Percentiles rank a stretch among this genome's conserved stretches.
Conservation (phyloP, 768 basidiomycete species). For the Cystobasidium ongulense region DNA sequence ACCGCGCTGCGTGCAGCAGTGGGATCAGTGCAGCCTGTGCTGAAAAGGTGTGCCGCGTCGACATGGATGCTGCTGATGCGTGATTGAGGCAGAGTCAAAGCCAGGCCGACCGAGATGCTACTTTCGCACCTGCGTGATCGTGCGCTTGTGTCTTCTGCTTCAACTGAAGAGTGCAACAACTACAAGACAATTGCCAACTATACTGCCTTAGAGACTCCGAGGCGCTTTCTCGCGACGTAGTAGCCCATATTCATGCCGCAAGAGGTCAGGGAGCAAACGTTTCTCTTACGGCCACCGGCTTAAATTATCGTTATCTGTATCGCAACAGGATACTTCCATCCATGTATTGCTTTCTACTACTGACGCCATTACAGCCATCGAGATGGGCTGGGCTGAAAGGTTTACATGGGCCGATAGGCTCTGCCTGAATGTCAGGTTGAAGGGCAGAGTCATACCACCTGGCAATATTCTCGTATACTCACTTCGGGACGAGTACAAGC, state of each 20-base stretch:
- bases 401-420: not conserved
- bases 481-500: not conserved
- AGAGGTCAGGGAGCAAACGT: not conserved
- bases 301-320: not conserved
- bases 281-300: not conserved
- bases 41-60: not conserved
- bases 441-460: not conserved
- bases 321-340: conserved; percentile 21
- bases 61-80: not conserved
- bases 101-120: not conserved
- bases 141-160: too few relatives aligned
- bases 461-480: not conserved
- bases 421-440: not conserved
- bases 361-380: not conserved
- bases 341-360: conserved; percentile 1
- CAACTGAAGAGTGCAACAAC: too few relatives aligned
- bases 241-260: too few relatives aligned
- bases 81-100: not conserved
- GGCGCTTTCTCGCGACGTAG: too few relatives aligned
- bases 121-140: too few relatives aligned
- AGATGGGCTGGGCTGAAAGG: not conserved
- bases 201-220: too few relatives aligned
- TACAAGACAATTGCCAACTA: too few relatives aligned
- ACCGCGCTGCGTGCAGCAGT: conserved; percentile 69
- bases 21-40: conserved; percentile 59